phyloP scores from a whole-genome alignment of 2,329 filamentous ascomycete species.

The Mariannaea elegans region DNA sequence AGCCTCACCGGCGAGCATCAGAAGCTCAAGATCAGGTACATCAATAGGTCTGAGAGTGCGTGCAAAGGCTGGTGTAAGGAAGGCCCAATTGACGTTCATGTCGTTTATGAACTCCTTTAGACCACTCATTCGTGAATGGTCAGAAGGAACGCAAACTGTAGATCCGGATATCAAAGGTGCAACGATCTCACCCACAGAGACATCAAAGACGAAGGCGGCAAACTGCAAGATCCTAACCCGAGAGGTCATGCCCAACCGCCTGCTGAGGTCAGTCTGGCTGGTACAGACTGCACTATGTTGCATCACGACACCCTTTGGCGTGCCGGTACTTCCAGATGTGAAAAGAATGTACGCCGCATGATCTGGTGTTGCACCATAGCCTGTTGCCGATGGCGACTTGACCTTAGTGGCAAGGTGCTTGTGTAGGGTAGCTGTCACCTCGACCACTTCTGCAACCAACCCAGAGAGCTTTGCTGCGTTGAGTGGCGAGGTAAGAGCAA shows the following conservation, averaged over 20 bases:
- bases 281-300: constrained; percentile 30
- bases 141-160: constrained; percentile 22
- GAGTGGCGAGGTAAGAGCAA: no score
- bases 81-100: constrained; percentile 2
- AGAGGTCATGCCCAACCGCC: constrained; percentile 5
- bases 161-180: constrained; percentile 17
- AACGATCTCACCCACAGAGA: constrained; percentile 17
- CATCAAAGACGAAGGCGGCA: constrained; percentile 23
- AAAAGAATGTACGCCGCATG: constrained; percentile 34
- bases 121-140: constrained; percentile 8
- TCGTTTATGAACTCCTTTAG: constrained; percentile 3
- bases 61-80: constrained; percentile 10
- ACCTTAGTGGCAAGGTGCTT: background rate
- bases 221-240: no score
- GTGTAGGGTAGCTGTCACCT: constrained; percentile 1
- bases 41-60: background rate
- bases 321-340: constrained; percentile 41
- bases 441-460: background rate
- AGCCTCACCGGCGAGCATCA: constrained; percentile 31
- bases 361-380: background rate
- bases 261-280: constrained; percentile 12
- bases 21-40: background rate
- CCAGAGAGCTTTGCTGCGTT: no score
- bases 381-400: background rate
- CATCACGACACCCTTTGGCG: no score